Percentiles rank a stretch among this genome's conserved stretches.
phyloP scores from a whole-genome alignment of 768 basidiomycete genomes.

The Trametes sanguinea region DNA sequence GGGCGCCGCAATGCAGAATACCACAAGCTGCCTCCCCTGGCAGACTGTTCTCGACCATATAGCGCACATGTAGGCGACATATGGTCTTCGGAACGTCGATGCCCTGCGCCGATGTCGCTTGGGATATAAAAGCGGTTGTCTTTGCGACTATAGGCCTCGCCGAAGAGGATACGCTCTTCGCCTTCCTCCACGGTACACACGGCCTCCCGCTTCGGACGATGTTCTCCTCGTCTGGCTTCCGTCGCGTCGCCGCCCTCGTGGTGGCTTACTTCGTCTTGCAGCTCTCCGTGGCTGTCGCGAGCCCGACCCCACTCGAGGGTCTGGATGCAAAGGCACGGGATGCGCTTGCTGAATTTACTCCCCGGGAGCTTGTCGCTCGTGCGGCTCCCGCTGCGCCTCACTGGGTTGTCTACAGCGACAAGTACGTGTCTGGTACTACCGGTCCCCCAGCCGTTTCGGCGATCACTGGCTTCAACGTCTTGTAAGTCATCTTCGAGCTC shows the following conservation, averaged over 20 bases:
- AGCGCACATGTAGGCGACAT: constrained; percentile 11
- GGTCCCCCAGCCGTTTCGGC: constrained; percentile 39
- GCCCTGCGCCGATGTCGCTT: background rate
- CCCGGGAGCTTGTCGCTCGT: constrained; percentile 14
- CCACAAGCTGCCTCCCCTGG: background rate
- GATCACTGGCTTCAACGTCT: constrained; percentile 40
- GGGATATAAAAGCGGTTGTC: background rate
- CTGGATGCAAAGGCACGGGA: constrained; percentile 6
- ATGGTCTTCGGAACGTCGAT: constrained; percentile 10
- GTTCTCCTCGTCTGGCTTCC: constrained; percentile 14
- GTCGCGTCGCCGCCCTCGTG: constrained; percentile 11
- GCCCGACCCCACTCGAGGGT: constrained; percentile 4
- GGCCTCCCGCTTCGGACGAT: background rate
- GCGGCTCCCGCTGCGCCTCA: constrained; percentile 36
- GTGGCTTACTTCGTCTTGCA: constrained; percentile 12
- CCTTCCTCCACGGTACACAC: background rate
- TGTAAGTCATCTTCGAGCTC: constrained; percentile 25
- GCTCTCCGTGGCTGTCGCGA: constrained; percentile 2
- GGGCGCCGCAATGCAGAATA: constrained; percentile 1
- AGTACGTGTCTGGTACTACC: constrained; percentile 39
- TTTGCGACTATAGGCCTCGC: background rate
- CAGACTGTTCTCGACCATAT: constrained; percentile 7
- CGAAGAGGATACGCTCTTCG: constrained; percentile 3
- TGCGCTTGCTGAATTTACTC: constrained; percentile 8
- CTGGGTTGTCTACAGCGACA: constrained; percentile 44